These are phyloP conservation scores for Didymella segeticola DNA, from an alignment of 2,329 filamentous ascomycete genomes.

Conservation along the genomic window DNA sequence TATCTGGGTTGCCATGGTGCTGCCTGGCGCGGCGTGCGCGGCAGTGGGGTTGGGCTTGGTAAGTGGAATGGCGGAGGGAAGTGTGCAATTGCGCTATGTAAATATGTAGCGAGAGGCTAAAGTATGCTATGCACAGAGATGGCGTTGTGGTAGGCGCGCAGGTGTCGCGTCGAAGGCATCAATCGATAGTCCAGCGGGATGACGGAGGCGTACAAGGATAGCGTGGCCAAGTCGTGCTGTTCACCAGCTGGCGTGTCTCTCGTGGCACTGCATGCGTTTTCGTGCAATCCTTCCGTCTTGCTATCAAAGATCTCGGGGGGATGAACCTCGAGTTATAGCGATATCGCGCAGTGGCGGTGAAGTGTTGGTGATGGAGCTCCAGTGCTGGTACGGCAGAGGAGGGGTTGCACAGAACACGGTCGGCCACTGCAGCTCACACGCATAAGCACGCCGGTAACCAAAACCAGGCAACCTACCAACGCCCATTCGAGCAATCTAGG, in stretches of 20 bases:
- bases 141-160: constrained; percentile 8
- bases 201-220: constrained; percentile 31
- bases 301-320: neutral
- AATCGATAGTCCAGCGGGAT: constrained; percentile 27
- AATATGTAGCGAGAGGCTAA: neutral
- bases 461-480: constrained; percentile 2
- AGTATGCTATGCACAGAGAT: neutral
- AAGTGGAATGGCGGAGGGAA: constrained; percentile 20
- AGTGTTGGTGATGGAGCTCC: constrained; percentile 9
- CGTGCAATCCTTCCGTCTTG: constrained; percentile 1
- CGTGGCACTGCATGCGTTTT: constrained; percentile 21
- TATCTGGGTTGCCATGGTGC: constrained; percentile 59
- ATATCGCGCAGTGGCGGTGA: constrained; percentile 14
- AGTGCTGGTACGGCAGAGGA: neutral
- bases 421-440: constrained; percentile 15
- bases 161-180: constrained; percentile 18
- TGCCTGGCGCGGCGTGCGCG: constrained; percentile 18
- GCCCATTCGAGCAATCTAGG: constrained; percentile 9
- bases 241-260: constrained; percentile 14
- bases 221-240: constrained; percentile 20
- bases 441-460: constrained; percentile 14
- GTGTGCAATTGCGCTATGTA: neutral
- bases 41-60: constrained; percentile 25
- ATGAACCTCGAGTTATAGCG: constrained; percentile 5
- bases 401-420: constrained; percentile 6